Evolutionary conservation across 345 rosid species (phyloP), one percentile per base, ranked within the genome.

Genomic region (Heritiera littoralis): DNA sequence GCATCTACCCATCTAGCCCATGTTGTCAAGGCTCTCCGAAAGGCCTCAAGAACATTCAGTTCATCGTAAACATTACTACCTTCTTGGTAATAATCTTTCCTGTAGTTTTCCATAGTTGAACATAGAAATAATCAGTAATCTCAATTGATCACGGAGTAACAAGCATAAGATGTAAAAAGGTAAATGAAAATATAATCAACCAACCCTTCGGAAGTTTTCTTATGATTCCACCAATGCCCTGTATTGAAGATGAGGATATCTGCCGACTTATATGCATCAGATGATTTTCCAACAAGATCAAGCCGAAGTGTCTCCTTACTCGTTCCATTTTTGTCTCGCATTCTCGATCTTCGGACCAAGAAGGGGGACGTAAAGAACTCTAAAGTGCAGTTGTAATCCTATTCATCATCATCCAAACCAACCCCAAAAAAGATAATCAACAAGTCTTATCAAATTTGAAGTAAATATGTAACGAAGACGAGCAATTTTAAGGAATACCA

Each of bases 191-290:
- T 35, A 35, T 35, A 35, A 35, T 35, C 38, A 35, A 35, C 38
- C 30, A 81, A 96, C 99, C 99, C 99, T 86, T 79, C 85, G 40
- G 98, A 86, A 69, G 99, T 96, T 83, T 96, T 96, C 9, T 96
- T 98, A 77, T 96, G 99, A 83, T 98, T 96, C 99, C 99, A 94
- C 99, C 99, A 96, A 61, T 96, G 99, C 32, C 99, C 99, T 0
- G 99, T 96, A 69, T 96, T 96, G 87, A 94, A 96, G 73, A 96
- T 81, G 64, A 96, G 83, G 59, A 94, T 81, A 74, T 96, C 95
- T 0, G 98, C 98, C 52, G 69, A 83, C 82, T 85, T 94, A 79
- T 96, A 96, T 74, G 82, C 88, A 77, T 89, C 88, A 0, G 93
- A 89, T 1, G 95, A 89, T 84, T 86, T 89, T 38, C 97, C 94